Percentiles rank a stretch among this genome's conserved stretches.
These are phyloP conservation scores for Oxyria digyna DNA, from an alignment of 148 eudicot species.

Conservation along the genomic window DNA sequence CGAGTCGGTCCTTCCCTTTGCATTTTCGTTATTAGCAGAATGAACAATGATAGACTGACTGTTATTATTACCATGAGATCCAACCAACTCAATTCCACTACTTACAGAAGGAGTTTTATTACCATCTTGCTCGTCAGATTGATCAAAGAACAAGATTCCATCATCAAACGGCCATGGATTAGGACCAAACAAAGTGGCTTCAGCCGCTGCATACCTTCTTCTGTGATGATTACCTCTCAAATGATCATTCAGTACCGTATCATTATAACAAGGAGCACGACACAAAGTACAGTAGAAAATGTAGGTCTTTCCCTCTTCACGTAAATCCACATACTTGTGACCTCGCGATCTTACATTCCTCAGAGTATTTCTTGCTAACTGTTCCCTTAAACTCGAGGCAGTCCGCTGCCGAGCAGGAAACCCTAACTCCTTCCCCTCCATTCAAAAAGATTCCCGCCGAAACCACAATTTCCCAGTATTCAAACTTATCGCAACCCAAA, in stretches of 20 bases:
- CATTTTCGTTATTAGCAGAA: conserved; percentile 10
- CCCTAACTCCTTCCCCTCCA: conserved; percentile 63
- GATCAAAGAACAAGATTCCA: conserved; percentile 67
- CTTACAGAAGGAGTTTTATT: conserved; percentile 8
- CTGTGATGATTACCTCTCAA: conserved; percentile 64
- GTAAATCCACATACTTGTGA: conserved; percentile 74
- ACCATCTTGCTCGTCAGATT: conserved; percentile 21
- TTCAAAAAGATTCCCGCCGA: conserved; percentile 16
- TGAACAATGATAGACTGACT: conserved; percentile 22
- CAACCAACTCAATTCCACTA: conserved; percentile 9
- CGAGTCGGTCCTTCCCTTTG: conserved; percentile 8
- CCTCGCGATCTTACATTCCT: conserved; percentile 55
- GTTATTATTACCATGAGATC: conserved; percentile 3
- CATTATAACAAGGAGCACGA: conserved; percentile 70
- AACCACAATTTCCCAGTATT: neutral
- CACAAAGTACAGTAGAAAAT: conserved; percentile 82
- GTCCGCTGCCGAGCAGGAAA: conserved; percentile 21
- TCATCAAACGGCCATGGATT: conserved; percentile 92
- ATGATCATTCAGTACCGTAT: conserved; percentile 50
- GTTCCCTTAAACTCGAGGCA: conserved; percentile 47
- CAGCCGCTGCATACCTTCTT: conserved; percentile 43
- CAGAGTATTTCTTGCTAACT: conserved; percentile 45
- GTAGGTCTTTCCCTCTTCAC: conserved; percentile 66
- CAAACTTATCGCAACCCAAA: conserved; percentile 2
- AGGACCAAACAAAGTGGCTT: conserved; percentile 55